Conservation (phyloP, 2,329 filamentous ascomycete genomes). For the Neopestalotiopsis clavispora region DNA sequence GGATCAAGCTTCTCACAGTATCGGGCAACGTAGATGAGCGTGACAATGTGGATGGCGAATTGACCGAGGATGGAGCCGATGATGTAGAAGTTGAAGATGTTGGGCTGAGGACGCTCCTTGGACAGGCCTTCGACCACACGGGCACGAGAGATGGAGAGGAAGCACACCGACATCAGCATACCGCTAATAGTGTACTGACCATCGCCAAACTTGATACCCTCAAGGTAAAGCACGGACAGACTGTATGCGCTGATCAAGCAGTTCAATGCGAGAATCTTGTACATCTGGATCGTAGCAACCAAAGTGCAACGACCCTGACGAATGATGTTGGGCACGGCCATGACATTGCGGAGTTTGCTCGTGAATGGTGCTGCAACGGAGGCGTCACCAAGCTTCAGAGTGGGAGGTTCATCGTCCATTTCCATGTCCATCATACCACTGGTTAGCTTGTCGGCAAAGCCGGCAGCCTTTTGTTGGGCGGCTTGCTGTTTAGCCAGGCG, state of each 20-base stretch:
- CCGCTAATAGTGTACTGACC: constrained; percentile 98
- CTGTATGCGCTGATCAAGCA: constrained; percentile 98
- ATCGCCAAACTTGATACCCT: constrained; percentile 99
- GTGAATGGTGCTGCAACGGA: constrained; percentile 98
- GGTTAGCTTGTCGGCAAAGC: constrained; percentile 85
- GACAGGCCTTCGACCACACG: constrained; percentile 94
- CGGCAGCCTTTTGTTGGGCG: constrained; percentile 73
- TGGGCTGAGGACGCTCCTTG: constrained; percentile 95
- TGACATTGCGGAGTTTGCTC: constrained; percentile 94
- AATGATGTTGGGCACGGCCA: constrained; percentile 98
- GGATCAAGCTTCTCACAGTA: constrained; percentile 87
- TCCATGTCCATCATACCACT: constrained; percentile 88
- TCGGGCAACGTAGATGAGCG: constrained; percentile 90
- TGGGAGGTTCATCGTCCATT: constrained; percentile 87
- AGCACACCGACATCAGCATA: constrained; percentile 99
- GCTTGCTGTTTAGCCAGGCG: constrained; percentile 66
- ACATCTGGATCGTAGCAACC: constrained; percentile 99
- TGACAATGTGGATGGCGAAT: constrained; percentile 93
- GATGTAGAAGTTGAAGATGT: constrained; percentile 99
- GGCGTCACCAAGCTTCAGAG: constrained; percentile 95
- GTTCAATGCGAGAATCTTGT: constrained; percentile 98
- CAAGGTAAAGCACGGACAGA: constrained; percentile 91
- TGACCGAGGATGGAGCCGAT: constrained; percentile 97
- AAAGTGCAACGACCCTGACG: constrained; percentile 96
- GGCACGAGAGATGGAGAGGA: constrained; percentile 96